A percentile compares a stretch with the other conserved stretches of the same genome.
phyloP scores from a whole-genome alignment of 768 basidiomycete species.

The Russula ochroleuca region DNA sequence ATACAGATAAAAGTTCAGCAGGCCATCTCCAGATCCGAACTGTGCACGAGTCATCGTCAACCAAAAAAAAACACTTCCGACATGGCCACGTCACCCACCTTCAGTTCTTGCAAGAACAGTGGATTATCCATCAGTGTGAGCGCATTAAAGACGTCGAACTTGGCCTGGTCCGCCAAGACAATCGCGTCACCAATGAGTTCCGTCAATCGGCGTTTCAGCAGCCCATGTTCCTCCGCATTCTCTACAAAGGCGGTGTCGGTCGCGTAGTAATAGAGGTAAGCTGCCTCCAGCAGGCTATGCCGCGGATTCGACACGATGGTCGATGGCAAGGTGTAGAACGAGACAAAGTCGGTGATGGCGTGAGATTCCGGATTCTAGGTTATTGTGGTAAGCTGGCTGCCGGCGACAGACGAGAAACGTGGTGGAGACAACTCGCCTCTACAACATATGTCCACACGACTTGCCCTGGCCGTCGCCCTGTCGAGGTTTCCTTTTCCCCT shows the following conservation, averaged over 20 bases:
- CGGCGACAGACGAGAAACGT: not conserved
- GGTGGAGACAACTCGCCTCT: slow-evolving; percentile 52
- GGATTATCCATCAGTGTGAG: slow-evolving; percentile 94
- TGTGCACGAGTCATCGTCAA: slow-evolving; percentile 33
- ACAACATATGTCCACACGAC: slow-evolving; percentile 97
- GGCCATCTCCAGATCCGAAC: slow-evolving; percentile 93
- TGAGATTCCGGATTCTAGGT: slow-evolving; percentile 76
- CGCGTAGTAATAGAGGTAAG: slow-evolving; percentile 95
- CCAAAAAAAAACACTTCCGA: not conserved
- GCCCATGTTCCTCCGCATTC: slow-evolving; percentile 55
- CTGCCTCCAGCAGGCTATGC: slow-evolving; percentile 76
- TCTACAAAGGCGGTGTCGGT: slow-evolving; percentile 66
- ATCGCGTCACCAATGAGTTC: slow-evolving; percentile 76
- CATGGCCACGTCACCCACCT: slow-evolving; percentile 55
- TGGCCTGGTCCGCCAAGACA: slow-evolving; percentile 72
- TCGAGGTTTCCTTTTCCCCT: slow-evolving; percentile 44
- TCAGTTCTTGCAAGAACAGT: slow-evolving; percentile 73
- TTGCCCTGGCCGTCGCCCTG: slow-evolving; percentile 62
- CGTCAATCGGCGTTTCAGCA: slow-evolving; percentile 64
- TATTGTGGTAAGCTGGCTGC: slow-evolving; percentile 2
- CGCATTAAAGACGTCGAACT: slow-evolving; percentile 96
- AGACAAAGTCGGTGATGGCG: slow-evolving; percentile 91
- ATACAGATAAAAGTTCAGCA: slow-evolving; percentile 88
- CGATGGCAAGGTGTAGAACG: slow-evolving; percentile 95
- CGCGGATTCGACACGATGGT: slow-evolving; percentile 79